A percentile compares a stretch with the other conserved stretches of the same genome.
phyloP scores from a whole-genome alignment of 2,329 filamentous ascomycete genomes.

The Sporothrix pseudoabietina region DNA sequence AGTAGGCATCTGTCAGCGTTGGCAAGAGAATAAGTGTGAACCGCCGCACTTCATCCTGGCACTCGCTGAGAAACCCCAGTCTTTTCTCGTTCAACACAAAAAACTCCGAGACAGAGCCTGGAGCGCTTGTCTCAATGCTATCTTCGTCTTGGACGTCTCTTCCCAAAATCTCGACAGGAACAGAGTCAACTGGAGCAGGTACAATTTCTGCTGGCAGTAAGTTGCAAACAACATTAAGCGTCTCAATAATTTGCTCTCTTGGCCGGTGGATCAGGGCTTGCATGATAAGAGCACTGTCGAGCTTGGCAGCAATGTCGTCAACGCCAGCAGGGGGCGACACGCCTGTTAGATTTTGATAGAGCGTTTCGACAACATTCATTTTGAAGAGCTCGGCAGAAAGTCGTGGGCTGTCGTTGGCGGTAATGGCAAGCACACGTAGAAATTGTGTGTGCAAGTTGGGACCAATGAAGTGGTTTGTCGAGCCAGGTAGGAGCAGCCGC shows the following conservation, averaged over 20 bases:
- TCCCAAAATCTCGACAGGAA: conserved; percentile 47
- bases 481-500: conserved; percentile 85
- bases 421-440: conserved; percentile 85
- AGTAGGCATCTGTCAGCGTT: conserved; percentile 93
- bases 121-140: conserved; percentile 42
- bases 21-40: conserved; percentile 93
- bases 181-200: background rate
- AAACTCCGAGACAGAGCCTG: conserved; percentile 49
- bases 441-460: conserved; percentile 96
- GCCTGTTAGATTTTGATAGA: conserved; percentile 95
- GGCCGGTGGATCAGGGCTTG: conserved; percentile 95
- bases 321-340: conserved; percentile 84
- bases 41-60: conserved; percentile 81
- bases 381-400: conserved; percentile 90
- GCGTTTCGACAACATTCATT: conserved; percentile 94
- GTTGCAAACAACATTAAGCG: conserved; percentile 95
- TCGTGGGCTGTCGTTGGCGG: conserved; percentile 81
- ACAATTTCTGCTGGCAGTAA: conserved; percentile 54
- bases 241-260: conserved; percentile 94
- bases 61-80: conserved; percentile 77
- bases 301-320: conserved; percentile 77
- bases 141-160: no score
- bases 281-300: conserved; percentile 98
- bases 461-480: conserved; percentile 84
- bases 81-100: conserved; percentile 72